Conservation (phyloP, 2,329 filamentous ascomycete species). For the Aspergillus oerlinghausenensis region DNA sequence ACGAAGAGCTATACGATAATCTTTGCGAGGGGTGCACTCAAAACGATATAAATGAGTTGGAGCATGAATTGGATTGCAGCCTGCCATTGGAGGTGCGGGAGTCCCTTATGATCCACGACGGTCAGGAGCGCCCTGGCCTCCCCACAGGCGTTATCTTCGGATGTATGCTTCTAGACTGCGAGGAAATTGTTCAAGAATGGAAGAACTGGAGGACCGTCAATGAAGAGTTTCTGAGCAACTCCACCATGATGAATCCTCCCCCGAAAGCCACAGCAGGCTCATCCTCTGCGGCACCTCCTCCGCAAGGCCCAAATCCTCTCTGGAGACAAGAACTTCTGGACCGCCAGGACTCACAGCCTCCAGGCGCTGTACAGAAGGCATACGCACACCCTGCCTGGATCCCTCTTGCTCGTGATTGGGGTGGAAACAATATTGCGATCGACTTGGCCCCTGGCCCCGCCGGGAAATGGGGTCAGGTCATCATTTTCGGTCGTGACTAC, state of each 20-base stretch:
- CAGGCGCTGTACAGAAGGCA: slow-evolving; percentile 80
- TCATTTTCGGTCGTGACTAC: slow-evolving; percentile 94
- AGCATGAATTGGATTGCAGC: slow-evolving; percentile 92
- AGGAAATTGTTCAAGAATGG: slow-evolving; percentile 98
- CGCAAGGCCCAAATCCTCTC: slow-evolving; percentile 54
- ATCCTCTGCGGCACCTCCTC: slow-evolving; percentile 56
- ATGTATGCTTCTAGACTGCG: slow-evolving; percentile 93
- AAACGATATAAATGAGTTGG: slow-evolving; percentile 95
- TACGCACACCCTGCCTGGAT: slow-evolving; percentile 97
- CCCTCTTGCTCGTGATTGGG: slow-evolving; percentile 93
- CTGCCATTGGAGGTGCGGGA: slow-evolving; percentile 91
- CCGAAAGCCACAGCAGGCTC: slow-evolving; percentile 65
- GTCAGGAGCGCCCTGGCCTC: slow-evolving; percentile 88
- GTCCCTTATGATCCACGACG: slow-evolving; percentile 85
- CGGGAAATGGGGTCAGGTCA: slow-evolving; percentile 93
- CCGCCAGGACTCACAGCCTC: slow-evolving; percentile 82
- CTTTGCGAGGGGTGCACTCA: slow-evolving; percentile 84
- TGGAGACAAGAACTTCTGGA: slow-evolving; percentile 84
- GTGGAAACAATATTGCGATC: slow-evolving; percentile 93
- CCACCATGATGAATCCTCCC: slow-evolving; percentile 49
- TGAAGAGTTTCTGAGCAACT: slow-evolving; percentile 71
- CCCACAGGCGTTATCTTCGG: slow-evolving; percentile 92
- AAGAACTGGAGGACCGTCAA: slow-evolving; percentile 94
- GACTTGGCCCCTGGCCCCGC: slow-evolving; percentile 86
- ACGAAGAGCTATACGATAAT: slow-evolving; percentile 90